Evolutionary conservation across 208 protist genomes (phyloP), one percentile per base, ranked within the genome.

Genomic region (Phytomonas francai): DNA sequence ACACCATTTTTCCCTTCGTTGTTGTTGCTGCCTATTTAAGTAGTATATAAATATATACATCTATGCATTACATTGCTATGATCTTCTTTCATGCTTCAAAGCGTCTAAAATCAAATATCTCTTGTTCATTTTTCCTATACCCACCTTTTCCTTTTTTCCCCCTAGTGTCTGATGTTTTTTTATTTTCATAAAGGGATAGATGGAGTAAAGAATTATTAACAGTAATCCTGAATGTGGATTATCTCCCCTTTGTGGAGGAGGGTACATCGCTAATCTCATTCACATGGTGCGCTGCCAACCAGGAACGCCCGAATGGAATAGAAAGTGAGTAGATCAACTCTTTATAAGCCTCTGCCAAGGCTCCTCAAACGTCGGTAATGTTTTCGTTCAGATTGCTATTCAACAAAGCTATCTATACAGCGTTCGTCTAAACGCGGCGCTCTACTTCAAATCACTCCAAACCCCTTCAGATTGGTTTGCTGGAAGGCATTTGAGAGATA

Each of bases 291-390:
- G 31, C 29, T 9, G 31, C 57, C 22, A 57, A 57, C n/a, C n/a
- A 57, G 25, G 25, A 57, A 57, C 22, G 57, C 29, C 31, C 6
- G 29, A 34, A 32, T 30, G 22, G 25, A 27, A 25, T 57, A 27
- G 49, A 57, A 22, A 57, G 22, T 57, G 22, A 25, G 49, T 57
- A 57, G 25, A 57, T 25, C 49, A 27, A 57, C 22, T 61, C 2
- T 69, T 91, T 39, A 67, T 85, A 4, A 67, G 77, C 19, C 12
- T 85, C 31, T 81, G 81, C 39, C 51, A 59, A 0, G 59, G 57
- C 19, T 69, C 80, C 12, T 68, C 85, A 22, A 91, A 91, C 63
- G 74, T 81, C 19, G 85, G 85, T 9, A 80, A 91, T 69, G 68
- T 74, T 0, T 67, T 91, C 31, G 54, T 80, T 14, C 56, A 78